Percentiles rank a stretch among this genome's conserved stretches.
phyloP scores from a whole-genome alignment of 2,329 filamentous ascomycete species.

The Phaeosphaeriaceae sp. region DNA sequence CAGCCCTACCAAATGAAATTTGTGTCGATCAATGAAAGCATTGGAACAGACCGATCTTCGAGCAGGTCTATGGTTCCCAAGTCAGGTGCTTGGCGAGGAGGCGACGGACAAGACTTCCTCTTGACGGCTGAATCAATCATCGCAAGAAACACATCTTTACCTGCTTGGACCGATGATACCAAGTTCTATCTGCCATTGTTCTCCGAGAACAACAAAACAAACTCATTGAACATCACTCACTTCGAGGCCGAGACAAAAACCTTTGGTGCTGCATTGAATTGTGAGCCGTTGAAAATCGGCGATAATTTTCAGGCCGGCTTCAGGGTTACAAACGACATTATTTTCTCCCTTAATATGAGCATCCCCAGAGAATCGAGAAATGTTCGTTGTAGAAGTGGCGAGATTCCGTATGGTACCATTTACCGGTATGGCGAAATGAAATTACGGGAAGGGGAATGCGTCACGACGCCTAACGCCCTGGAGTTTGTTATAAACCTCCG shows the following conservation, averaged over 20 bases:
- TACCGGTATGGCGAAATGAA: too few species aligned
- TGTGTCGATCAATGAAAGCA: constrained; percentile 32
- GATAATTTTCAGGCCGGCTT: too few species aligned
- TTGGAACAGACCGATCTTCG: constrained; percentile 20
- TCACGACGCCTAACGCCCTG: constrained; percentile 13
- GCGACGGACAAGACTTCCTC: constrained; percentile 47
- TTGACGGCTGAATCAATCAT: constrained; percentile 56
- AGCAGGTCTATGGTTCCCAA: not conserved
- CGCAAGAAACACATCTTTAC: constrained; percentile 51
- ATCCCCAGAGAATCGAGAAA: not conserved
- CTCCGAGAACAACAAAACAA: not conserved
- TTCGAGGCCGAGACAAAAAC: constrained; percentile 40
- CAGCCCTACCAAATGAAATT: constrained; percentile 26
- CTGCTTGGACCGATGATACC: constrained; percentile 57
- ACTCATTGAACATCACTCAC: not conserved
- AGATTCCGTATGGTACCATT: too few species aligned
- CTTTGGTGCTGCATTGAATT: constrained; percentile 46
- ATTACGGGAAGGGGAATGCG: not conserved
- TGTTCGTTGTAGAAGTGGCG: not conserved
- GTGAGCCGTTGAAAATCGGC: constrained; percentile 29
- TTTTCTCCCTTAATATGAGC: too few species aligned
- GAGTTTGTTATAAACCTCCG: constrained; percentile 20
- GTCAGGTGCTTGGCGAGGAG: constrained; percentile 33
- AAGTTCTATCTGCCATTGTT: constrained; percentile 59
- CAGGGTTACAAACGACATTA: too few species aligned